Percentiles rank a stretch among this genome's conserved stretches.
Evolutionary conservation across 2,329 filamentous ascomycete species (phyloP).

Genomic region (Penicillium sp.): DNA sequence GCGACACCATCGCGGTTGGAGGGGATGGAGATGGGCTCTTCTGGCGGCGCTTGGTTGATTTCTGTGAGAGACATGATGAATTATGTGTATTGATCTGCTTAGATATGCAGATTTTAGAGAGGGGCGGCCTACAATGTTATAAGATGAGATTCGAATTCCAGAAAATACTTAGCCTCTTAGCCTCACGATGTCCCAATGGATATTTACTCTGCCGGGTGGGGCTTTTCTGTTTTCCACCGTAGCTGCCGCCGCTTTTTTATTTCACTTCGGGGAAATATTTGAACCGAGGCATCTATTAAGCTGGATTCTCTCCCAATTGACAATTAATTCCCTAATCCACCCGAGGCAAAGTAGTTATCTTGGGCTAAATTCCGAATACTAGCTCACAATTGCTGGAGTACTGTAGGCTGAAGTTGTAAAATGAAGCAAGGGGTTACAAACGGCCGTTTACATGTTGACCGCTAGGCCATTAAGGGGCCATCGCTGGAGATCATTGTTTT

Average conservation of each 20-base stretch:
- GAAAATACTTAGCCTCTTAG: background rate
- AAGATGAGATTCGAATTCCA: background rate
- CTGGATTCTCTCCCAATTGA: too few species aligned
- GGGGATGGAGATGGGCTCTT: constrained; percentile 28
- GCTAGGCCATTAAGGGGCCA: background rate
- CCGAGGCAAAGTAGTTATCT: background rate
- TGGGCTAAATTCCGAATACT: background rate
- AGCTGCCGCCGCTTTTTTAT: background rate
- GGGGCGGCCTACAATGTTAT: background rate
- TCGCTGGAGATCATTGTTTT: background rate
- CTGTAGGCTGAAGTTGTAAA: background rate
- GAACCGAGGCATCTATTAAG: background rate
- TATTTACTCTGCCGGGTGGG: background rate
- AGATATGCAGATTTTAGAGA: background rate
- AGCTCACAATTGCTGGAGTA: background rate
- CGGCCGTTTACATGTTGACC: background rate
- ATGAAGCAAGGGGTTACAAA: background rate
- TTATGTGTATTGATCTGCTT: background rate
- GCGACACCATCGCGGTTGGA: constrained; percentile 42
- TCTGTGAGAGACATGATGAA: constrained; percentile 20
- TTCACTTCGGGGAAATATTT: background rate
- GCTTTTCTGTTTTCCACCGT: background rate
- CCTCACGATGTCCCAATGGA: background rate
- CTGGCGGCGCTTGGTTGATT: constrained; percentile 13
- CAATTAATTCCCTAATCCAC: too few species aligned